Percentiles rank a stretch among this genome's conserved stretches.
Evolutionary conservation across 108 stramenopile species (phyloP).

Genomic region (Discostella stelligeroides): DNA sequence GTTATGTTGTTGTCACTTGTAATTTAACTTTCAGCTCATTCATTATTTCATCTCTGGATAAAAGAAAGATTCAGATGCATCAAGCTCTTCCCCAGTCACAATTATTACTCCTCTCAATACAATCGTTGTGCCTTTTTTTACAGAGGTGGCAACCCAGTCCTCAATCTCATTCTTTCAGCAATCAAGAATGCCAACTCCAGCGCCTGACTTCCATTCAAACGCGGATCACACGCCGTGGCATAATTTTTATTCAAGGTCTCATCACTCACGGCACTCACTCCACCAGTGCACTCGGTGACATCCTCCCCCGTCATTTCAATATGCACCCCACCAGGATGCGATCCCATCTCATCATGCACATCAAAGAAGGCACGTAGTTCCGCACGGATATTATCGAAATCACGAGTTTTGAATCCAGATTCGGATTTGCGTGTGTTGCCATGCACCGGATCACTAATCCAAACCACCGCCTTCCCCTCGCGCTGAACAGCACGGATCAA

Average conservation of each 20-base stretch:
- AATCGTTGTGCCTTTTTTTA: no score
- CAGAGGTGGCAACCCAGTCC: slow-evolving; percentile 83
- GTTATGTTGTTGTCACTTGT: no score
- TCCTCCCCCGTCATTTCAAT: slow-evolving; percentile 98
- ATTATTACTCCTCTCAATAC: no score
- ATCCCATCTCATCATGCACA: slow-evolving; percentile 98
- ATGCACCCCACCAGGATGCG: slow-evolving; percentile 97
- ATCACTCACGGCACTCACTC: slow-evolving; percentile 87
- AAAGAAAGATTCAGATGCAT: no score
- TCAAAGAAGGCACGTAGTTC: slow-evolving; percentile 98
- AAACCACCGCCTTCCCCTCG: slow-evolving; percentile 94
- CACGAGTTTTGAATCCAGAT: slow-evolving; percentile 94
- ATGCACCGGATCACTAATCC: slow-evolving; percentile 97
- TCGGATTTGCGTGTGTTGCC: slow-evolving; percentile 97
- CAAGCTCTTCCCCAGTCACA: no score
- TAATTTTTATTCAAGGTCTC: slow-evolving; percentile 80
- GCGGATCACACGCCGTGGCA: slow-evolving; percentile 96
- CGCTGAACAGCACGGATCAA: slow-evolving; percentile 96
- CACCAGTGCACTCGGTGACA: slow-evolving; percentile 99
- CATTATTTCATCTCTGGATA: no score
- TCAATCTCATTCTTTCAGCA: slow-evolving; percentile 91
- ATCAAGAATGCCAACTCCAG: slow-evolving; percentile 97
- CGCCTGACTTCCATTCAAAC: slow-evolving; percentile 97
- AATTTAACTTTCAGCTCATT: no score
- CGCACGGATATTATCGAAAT: slow-evolving; percentile 92